These are phyloP conservation scores for Nakazawaea laoshanensis DNA, from an alignment of 805 yeast genomes.

Conservation along the genomic window DNA sequence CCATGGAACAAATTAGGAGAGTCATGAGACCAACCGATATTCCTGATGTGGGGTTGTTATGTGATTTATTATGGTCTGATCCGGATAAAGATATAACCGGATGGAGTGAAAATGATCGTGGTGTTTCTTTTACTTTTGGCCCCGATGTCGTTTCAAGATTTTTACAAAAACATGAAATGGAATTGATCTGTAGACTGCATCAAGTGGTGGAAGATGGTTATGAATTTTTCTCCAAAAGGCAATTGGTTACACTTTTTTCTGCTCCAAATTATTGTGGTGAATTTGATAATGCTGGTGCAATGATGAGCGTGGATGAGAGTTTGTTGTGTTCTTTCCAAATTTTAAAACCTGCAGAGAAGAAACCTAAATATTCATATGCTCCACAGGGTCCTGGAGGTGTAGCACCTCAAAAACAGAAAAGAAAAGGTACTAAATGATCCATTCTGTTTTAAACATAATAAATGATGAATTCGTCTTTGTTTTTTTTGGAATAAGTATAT, in stretches of 20 bases:
- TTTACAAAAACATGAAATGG: slow-evolving; percentile 96
- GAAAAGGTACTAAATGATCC: slow-evolving; percentile 36
- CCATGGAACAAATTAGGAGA: slow-evolving; percentile 98
- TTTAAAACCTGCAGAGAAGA: slow-evolving; percentile 96
- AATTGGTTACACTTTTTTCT: slow-evolving; percentile 87
- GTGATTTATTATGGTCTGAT: slow-evolving; percentile 97
- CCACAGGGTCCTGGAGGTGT: slow-evolving; percentile 31
- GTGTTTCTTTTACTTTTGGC: slow-evolving; percentile 99
- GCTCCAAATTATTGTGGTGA: slow-evolving; percentile 99
- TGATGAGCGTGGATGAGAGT: slow-evolving; percentile 98
- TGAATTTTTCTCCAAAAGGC: slow-evolving; percentile 94
- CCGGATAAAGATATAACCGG: slow-evolving; percentile 98
- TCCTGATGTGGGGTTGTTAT: slow-evolving; percentile 93
- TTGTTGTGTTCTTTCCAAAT: slow-evolving; percentile 93
- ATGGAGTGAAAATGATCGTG: slow-evolving; percentile 98
- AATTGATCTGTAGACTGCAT: slow-evolving; percentile 95
- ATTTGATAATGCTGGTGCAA: slow-evolving; percentile 98
- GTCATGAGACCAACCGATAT: slow-evolving; percentile 99
- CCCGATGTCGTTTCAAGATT: slow-evolving; percentile 97
- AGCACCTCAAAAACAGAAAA: slow-evolving; percentile 53
- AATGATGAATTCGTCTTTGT: too few relatives aligned
- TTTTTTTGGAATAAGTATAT: too few relatives aligned
- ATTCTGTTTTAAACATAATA: background rate
- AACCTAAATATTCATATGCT: slow-evolving; percentile 51
- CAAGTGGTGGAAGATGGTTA: slow-evolving; percentile 99